Percentiles rank a stretch among this genome's conserved stretches.
Conservation (phyloP, 73 alveolate species). For the Paramecium sexaurelia region DNA sequence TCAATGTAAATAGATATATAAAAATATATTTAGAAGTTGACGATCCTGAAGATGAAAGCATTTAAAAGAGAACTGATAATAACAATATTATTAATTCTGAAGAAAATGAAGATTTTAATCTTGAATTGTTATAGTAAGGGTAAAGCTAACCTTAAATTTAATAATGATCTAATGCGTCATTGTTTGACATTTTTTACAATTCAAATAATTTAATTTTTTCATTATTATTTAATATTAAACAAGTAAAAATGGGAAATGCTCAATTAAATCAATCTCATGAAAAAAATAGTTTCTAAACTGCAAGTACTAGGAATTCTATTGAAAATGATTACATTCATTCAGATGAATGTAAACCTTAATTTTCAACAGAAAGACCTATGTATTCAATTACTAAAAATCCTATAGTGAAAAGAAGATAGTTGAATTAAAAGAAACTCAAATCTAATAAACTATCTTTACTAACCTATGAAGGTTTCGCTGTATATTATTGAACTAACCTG, state of each 20-base stretch:
- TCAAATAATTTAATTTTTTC: not conserved
- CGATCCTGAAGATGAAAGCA: slow-evolving; percentile 37
- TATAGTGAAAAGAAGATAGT: not conserved
- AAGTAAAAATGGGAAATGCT: not conserved
- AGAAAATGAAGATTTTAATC: slow-evolving; percentile 14
- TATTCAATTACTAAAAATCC: not conserved
- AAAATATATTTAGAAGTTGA: not conserved
- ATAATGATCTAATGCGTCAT: not conserved
- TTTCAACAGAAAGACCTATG: not conserved
- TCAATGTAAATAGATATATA: not conserved
- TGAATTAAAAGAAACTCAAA: not conserved
- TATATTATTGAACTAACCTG: not conserved
- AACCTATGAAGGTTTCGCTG: not conserved
- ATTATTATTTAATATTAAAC: not conserved
- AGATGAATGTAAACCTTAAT: not conserved
- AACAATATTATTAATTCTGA: not conserved
- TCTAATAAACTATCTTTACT: not conserved
- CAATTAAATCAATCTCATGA: not conserved
- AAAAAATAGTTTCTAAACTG: too few species aligned
- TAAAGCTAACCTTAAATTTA: not conserved
- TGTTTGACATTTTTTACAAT: not conserved
- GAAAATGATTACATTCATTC: not conserved
- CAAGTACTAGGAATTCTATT: too few species aligned
- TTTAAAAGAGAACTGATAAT: slow-evolving; percentile 3
- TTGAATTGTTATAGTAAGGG: not conserved